Evolutionary conservation across 2,329 filamentous ascomycete genomes (phyloP), one percentile per base, ranked within the genome.

Genomic region (Talaromyces sp.): DNA sequence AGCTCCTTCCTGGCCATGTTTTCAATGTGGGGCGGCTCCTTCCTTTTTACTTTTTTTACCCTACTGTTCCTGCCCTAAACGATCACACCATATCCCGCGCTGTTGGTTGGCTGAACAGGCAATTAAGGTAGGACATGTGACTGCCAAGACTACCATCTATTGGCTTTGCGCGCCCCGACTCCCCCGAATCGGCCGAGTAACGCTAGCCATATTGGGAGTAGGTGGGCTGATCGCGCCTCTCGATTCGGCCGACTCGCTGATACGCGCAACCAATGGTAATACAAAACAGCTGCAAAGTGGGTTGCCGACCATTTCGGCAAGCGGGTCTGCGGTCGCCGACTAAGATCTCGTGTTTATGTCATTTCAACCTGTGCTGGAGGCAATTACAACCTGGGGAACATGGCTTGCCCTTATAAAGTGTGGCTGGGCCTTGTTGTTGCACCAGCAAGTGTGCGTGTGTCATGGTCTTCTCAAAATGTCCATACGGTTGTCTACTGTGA

Each of bases 221-320:
- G 10, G 33, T 56, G 52, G 52, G n/a, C 52, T 56, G 52, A 22
- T 37, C n/a, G 13, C 37, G 31, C 33, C 11, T 5, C 56, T 14
- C 56, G 37, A 59, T 43, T 59, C 56, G 56, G 56, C 56, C 56
- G 56, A 59, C 37, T 59, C 56, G 56, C 39, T 31, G 7, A 59
- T 31, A 41, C n/a, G 2, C 4, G n/a, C 31, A 11, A 7, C 50
- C 50, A 56, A 56, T 56, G 6, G 11, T 6, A 16, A 8, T 16
- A 8, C 11, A 24, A 14, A 24, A 24, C 10, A 2, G 33, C 10
- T 1, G 6, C 2, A 31, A 52, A 56, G 52, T 39, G 52, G 52
- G 9, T 37, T 33, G 52, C 52, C 52, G 33, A 37, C 52, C 52
- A 24, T 37, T 24, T 56, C 52, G 52, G 33, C 52, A 56, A 56